Evolutionary conservation across 225 moss, liverwort and hornwort genomes (phyloP), one percentile per base, ranked within the genome.

Genomic region (Physcomitrium patens): DNA sequence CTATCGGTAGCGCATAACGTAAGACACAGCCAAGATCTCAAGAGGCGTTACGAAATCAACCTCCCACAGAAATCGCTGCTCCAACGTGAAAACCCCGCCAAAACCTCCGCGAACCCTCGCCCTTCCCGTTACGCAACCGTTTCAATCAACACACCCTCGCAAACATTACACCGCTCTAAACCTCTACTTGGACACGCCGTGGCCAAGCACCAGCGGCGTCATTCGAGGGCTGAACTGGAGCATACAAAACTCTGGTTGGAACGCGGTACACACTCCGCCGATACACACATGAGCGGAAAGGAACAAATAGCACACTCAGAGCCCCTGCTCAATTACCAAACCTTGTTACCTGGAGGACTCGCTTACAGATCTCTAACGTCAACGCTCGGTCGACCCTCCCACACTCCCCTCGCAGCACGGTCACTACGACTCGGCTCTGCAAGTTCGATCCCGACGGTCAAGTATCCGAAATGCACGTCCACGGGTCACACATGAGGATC

Each of bases 11-110:
- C 28, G 15, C 77, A 26, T 49, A 74, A 62, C 12, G 42, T 22
- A 54, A 51, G 17, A 55, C 23, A 77, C n/a, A 12, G 23, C 20
- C 71, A 63, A 67, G 82, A 83, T 82, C 77, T 80, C 74, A 57
- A 67, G 59, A 63, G 74, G 46, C 77, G 68, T 71, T 74, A 71
- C 74, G 10, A 61, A 41, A 44, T 74, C 71, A 73, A 71, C 86
- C 77, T 74, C 58, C 76, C 37, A 71, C 70, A 31, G 77, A 75
- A 86, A 73, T 3, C 80, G 82, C 82, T 52, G 81, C 73, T 74
- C 53, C 42, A 43, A 65, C 13, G 64, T 49, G 46, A 54, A 80
- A 77, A 76, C 77, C 80, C 80, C 75, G 55, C 71, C 72, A 69
- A 74, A 83, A 72, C 80, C 77, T 77, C 79, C 67, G 61, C 42